Evolutionary conservation across 805 yeast genomes (phyloP).

Genomic region (Yarrowia hollandica): DNA sequence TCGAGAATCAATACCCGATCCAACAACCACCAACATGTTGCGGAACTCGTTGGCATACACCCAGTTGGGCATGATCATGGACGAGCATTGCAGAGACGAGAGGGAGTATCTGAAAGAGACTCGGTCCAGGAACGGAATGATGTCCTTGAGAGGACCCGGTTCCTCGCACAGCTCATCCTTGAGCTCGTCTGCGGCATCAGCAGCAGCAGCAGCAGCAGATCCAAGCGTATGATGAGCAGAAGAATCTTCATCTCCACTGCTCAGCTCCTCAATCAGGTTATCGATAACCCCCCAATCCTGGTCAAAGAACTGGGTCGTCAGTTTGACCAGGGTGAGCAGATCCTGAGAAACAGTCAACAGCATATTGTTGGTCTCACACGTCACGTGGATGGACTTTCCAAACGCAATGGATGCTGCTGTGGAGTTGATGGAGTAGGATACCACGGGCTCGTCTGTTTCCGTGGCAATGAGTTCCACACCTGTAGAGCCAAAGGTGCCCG

Average conservation of each 20-base stretch:
- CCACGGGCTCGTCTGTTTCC: neutral
- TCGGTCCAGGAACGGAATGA: conserved; percentile 12
- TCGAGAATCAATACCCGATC: conserved; percentile 4
- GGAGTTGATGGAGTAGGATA: conserved; percentile 6
- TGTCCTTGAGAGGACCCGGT: conserved; percentile 12
- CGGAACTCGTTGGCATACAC: conserved; percentile 24
- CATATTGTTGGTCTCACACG: conserved; percentile 9
- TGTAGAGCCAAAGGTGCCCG: conserved; percentile 8
- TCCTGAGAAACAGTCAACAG: conserved; percentile 1
- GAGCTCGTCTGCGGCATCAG: neutral
- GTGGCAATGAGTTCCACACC: neutral
- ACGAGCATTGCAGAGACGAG: neutral
- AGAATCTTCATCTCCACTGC: neutral
- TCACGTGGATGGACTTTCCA: conserved; percentile 14
- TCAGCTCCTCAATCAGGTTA: neutral
- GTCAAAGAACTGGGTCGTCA: conserved; percentile 2
- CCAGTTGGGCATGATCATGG: conserved; percentile 20
- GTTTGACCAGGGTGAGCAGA: neutral
- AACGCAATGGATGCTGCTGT: neutral
- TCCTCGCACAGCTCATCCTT: conserved; percentile 7
- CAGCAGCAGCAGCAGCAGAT: neutral
- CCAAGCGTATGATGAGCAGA: neutral
- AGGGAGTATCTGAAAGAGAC: conserved; percentile 15
- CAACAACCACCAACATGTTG: conserved; percentile 11
- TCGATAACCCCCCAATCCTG: conserved; percentile 10